Conservation (phyloP, 768 basidiomycete species). For the Boletus rubropictus region DNA sequence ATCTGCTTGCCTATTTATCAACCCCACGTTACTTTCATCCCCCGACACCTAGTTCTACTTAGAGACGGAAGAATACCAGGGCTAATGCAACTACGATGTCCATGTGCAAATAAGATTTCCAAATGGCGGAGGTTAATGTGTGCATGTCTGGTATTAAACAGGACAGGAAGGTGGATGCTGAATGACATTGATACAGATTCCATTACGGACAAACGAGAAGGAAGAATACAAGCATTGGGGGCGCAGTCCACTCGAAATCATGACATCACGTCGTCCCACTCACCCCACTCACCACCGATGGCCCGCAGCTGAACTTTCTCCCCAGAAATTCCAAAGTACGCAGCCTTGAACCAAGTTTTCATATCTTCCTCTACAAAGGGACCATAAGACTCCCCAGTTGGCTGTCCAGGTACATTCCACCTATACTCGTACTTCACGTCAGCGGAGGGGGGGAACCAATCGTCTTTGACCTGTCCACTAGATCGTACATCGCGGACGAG, state of each 20-base stretch:
- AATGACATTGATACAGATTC: conserved; percentile 15
- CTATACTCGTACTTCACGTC: conserved; percentile 76
- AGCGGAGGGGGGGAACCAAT: conserved; percentile 74
- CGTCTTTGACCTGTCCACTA: conserved; percentile 58
- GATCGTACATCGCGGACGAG: conserved; percentile 70
- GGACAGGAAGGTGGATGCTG: background rate
- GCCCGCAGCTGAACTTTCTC: conserved; percentile 72
- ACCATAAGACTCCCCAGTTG: conserved; percentile 57
- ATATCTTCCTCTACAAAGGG: conserved; percentile 80
- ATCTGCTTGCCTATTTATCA: conserved; percentile 23
- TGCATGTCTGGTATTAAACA: background rate
- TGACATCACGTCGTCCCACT: conserved; percentile 61
- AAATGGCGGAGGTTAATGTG: background rate
- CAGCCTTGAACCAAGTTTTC: conserved; percentile 70
- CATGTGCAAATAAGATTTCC: conserved; percentile 2
- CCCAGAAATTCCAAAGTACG: conserved; percentile 73
- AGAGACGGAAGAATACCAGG: conserved; percentile 15
- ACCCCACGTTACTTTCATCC: conserved; percentile 7
- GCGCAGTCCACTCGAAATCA: conserved; percentile 22
- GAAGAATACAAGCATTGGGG: background rate
- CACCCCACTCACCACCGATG: conserved; percentile 65
- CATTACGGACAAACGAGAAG: background rate
- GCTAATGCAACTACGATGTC: conserved; percentile 13
- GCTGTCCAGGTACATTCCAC: conserved; percentile 59
- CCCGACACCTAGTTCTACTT: conserved; percentile 8